phyloP scores from a whole-genome alignment of 139 green algal species.

The Coelastrella sp. region DNA sequence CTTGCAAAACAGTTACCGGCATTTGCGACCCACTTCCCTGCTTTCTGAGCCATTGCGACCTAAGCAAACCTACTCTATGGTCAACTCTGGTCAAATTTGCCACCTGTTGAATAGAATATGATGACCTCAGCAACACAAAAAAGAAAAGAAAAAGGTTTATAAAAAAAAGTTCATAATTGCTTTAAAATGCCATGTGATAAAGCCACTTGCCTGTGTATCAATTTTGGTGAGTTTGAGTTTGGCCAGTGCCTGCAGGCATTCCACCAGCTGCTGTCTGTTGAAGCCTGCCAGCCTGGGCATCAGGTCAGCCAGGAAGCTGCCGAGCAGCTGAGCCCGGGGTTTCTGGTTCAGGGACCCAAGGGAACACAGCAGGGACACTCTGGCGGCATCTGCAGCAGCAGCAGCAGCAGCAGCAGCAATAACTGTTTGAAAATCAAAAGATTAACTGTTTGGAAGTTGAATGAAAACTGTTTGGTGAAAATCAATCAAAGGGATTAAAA shows the following conservation, averaged over 20 bases:
- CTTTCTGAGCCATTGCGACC: too few relatives aligned
- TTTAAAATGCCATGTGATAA: too few relatives aligned
- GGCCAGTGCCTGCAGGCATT: slow-evolving; percentile 25
- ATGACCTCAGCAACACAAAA: too few relatives aligned
- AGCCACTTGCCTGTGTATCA: slow-evolving; percentile 12
- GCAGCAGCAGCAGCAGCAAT: slow-evolving; percentile 17
- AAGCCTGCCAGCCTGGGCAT: not conserved
- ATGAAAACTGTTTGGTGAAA: too few relatives aligned
- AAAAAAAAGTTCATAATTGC: not conserved
- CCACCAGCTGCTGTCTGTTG: not conserved
- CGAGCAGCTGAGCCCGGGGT: slow-evolving; percentile 19
- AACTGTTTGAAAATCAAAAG: too few relatives aligned
- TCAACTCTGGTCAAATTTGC: too few relatives aligned
- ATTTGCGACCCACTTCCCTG: too few relatives aligned
- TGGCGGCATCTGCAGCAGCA: slow-evolving; percentile 23
- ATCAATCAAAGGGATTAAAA: too few relatives aligned
- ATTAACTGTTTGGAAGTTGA: too few relatives aligned
- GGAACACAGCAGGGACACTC: slow-evolving; percentile 24
- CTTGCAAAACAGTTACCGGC: too few relatives aligned
- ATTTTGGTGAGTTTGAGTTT: not conserved
- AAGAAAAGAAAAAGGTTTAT: not conserved
- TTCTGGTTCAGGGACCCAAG: slow-evolving; percentile 23
- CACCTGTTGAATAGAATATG: too few relatives aligned
- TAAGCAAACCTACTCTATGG: too few relatives aligned
- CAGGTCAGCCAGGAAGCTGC: slow-evolving; percentile 1